Evolutionary conservation across 441 rosid genomes (phyloP), one percentile per base, ranked within the genome.

Genomic region (Bruguiera hainesii): DNA sequence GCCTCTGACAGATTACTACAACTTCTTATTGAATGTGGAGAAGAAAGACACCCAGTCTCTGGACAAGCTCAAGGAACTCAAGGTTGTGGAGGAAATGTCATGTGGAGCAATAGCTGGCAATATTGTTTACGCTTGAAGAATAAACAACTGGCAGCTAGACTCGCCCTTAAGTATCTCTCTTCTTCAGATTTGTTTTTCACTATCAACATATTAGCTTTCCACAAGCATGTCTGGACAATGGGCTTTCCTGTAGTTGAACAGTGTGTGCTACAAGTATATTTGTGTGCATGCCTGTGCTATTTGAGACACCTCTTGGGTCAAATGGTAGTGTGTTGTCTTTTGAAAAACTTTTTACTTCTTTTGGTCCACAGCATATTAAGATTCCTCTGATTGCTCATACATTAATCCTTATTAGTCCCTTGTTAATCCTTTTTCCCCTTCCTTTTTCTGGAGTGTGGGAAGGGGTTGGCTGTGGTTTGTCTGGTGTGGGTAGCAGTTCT

Each of bases 101-200:
- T 84, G 77, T 84, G 91, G 88, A 91, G 93, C 82, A 84, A 79
- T 76, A 90, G 89, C 79, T 95, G 99, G 99, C 95, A 95, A 77
- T 95, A 92, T 80, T 95, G 99, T 81, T 75, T 95, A 83, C 91
- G 99, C 51, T 83, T 95, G 83, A 95, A 90, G 90, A 89, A 95
- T 78, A 95, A 90, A 71, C 91, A 87, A 64, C 79, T 90, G 75
- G 96, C 99, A 33, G 97, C 98, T 51, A 80, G 83, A 71, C 97
- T 95, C 76, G 86, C 98, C 67, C 89, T 95, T 74, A 87, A 80
- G 99, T 92, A 89, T 75, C 87, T 89, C 53, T 62, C 70, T 7
- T 74, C 56, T 46, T 53, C 37, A 18, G 42, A 65, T 28, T 55
- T 63, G 31, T 65, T 72, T 55, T 58, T 63, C 50, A 18, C 23